Conservation (phyloP, 1,284 basidiomycete species). For the Heterobasidion occidentale region DNA sequence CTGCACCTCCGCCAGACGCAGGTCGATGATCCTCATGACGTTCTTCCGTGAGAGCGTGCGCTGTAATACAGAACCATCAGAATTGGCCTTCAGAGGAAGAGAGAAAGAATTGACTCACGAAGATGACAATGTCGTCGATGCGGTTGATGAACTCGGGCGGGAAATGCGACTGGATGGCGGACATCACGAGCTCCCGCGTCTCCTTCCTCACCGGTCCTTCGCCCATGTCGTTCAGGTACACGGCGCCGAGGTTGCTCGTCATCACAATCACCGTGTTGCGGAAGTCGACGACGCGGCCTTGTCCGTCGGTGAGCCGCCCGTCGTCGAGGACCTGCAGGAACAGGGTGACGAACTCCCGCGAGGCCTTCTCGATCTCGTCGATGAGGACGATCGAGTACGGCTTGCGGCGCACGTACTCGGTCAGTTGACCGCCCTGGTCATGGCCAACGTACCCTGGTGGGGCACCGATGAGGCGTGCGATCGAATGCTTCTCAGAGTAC, state of each 20-base stretch:
- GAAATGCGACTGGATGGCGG: constrained; percentile 77
- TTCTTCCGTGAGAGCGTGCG: constrained; percentile 70
- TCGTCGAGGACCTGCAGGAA: constrained; percentile 95
- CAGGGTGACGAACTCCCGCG: constrained; percentile 84
- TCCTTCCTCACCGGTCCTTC: constrained; percentile 62
- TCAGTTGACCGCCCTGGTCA: constrained; percentile 85
- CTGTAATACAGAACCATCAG: constrained; percentile 25
- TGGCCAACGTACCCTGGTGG: constrained; percentile 92
- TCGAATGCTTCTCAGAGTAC: constrained; percentile 91
- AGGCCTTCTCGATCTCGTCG: constrained; percentile 89
- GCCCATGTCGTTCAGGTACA: constrained; percentile 71
- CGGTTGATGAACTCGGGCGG: constrained; percentile 93
- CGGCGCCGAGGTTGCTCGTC: constrained; percentile 87
- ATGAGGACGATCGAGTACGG: constrained; percentile 79
- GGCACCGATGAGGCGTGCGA: constrained; percentile 84
- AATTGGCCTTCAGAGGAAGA: constrained; percentile 2
- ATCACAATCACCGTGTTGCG: constrained; percentile 90
- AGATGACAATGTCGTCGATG: constrained; percentile 85
- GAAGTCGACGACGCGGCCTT: constrained; percentile 74
- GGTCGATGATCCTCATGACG: constrained; percentile 79
- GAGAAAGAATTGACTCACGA: constrained; percentile 47
- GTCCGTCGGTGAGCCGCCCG: constrained; percentile 87
- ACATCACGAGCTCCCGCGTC: constrained; percentile 67
- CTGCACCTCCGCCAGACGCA: constrained; percentile 62
- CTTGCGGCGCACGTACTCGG: constrained; percentile 85